Evolutionary conservation across 2,329 filamentous ascomycete genomes (phyloP), one percentile per base, ranked within the genome.

Genomic region (Penicillium sp.): DNA sequence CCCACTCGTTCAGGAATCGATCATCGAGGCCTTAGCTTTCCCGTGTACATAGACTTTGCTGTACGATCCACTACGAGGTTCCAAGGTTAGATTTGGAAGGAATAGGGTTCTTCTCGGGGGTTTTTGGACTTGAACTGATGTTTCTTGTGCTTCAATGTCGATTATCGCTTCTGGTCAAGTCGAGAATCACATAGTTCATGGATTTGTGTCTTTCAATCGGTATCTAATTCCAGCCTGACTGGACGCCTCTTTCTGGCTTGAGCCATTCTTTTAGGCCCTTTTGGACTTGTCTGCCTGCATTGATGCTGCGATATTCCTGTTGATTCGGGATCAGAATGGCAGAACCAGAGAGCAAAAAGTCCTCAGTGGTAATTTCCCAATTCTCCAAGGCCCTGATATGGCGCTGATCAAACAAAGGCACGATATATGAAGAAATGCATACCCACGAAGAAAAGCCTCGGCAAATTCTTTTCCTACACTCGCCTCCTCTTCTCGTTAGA

Each of bases 401-500:
- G n/a, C 5, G 27, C 54, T 41, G 22, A 56, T 21, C 10, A 10
- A 21, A n/a, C 34, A 24, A 7, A 60, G 57, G 31, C 50, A 10
- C 53, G 44, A 27, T 56, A 56, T 34, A 22, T 56, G 45, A 62
- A 61, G 22, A 56, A 54, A 27, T 60, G 51, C 31, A 52, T 57
- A 7, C 63, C 64, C n/a, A 61, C 59, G 7, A 66, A 65, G 42
- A 50, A 54, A 31, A 45, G 58, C 29, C 10, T 57, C 16, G 45
- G 54, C 36, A 60, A 58, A 21, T 58, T 56, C 48, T 67, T 67
- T 48, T 40, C 61, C 14, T 67, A 67, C 22, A 56, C 56, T 27
- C 57, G 58, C 2, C 59, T 67, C 13, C 60, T 67, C 9, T 67
- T 67, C 50, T 67, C 65, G 5, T 53, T 67, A 18, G 64, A 67